Evolutionary conservation across 371 early-diverging fungal genomes (phyloP), one percentile per base, ranked within the genome.

Genomic region (Circinella umbellata): DNA sequence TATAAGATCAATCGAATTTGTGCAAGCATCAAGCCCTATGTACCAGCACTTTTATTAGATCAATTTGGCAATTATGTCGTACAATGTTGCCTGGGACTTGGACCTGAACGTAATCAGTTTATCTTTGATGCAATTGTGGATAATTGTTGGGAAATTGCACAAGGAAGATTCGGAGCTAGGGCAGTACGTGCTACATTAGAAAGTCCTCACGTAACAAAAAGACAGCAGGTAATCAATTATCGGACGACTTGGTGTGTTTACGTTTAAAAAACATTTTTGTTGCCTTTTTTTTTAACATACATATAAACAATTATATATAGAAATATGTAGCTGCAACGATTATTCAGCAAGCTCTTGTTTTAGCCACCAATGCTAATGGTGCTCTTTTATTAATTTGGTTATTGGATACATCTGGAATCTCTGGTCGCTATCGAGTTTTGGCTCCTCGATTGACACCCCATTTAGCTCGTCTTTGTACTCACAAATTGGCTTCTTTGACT

Each of bases 311-410:
- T 27, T 27, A 1, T 27, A 27, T 62, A 54, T 86, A 93, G 88
- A 93, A 93, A 86, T 89, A 92, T 35, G 95, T 96, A 3, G 93
- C 95, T 0, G 87, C 92, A 13, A 91, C 97, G 14, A 86, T 98
- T 70, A 90, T 95, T 36, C 92, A 92, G 69, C 90, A 96, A 71
- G 92, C 94, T 1, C 82, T 94, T 35, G 79, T 90, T 11, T 78
- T 98, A 51, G 89, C 92, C 3, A 95, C 93, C 60, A 95, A 96
- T 76, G 87, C 96, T n/a, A 97, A 98, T 73, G 99, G 99, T 36
- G 89, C 92, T 17, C 82, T 98, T 71, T 84, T 98, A 73, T 72
- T 98, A 47, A 95, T 93, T 18, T 98, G 99, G 99, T 79, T 98
- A 46, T 73, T 96, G 69, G 99, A 98, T 67, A 90, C 93, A 35